These are phyloP conservation scores for Breynia disticha DNA, from an alignment of 441 rosid genomes.

Conservation along the genomic window DNA sequence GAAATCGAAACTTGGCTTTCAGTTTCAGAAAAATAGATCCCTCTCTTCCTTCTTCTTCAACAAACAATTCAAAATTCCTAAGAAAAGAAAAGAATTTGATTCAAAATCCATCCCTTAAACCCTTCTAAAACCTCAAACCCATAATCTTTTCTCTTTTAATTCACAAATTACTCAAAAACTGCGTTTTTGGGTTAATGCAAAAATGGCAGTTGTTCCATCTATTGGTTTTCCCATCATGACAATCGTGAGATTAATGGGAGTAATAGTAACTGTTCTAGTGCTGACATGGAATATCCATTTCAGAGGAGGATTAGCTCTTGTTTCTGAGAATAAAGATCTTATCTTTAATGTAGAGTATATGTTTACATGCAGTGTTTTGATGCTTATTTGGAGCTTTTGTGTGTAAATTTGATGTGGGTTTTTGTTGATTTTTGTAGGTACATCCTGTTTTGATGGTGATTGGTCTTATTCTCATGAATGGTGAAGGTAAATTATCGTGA, in stretches of 20 bases:
- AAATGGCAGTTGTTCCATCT: conserved; percentile 63
- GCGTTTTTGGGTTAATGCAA: too few relatives aligned
- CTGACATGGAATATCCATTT: conserved; percentile 61
- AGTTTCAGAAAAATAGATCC: too few relatives aligned
- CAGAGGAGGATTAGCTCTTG: conserved; percentile 87
- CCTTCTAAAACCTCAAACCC: too few relatives aligned
- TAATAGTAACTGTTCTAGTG: conserved; percentile 39
- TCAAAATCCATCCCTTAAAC: too few relatives aligned
- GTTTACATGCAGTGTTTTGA: background rate
- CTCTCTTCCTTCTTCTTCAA: too few relatives aligned
- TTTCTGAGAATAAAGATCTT: conserved; percentile 84
- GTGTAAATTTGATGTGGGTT: background rate
- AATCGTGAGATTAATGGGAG: conserved; percentile 48
- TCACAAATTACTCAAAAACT: too few relatives aligned
- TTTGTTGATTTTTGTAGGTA: conserved; percentile 59
- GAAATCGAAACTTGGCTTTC: too few relatives aligned
- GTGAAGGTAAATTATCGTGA: conserved; percentile 54
- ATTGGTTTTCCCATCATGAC: conserved; percentile 56
- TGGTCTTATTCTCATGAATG: conserved; percentile 73
- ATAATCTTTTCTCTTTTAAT: background rate
- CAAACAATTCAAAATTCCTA: too few relatives aligned
- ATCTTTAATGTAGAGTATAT: conserved; percentile 57
- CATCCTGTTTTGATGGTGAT: conserved; percentile 94
- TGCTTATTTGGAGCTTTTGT: background rate
- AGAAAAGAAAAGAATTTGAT: too few relatives aligned